Evolutionary conservation across 805 yeast genomes (phyloP).

Genomic region (Kazachstania psychrophila): DNA sequence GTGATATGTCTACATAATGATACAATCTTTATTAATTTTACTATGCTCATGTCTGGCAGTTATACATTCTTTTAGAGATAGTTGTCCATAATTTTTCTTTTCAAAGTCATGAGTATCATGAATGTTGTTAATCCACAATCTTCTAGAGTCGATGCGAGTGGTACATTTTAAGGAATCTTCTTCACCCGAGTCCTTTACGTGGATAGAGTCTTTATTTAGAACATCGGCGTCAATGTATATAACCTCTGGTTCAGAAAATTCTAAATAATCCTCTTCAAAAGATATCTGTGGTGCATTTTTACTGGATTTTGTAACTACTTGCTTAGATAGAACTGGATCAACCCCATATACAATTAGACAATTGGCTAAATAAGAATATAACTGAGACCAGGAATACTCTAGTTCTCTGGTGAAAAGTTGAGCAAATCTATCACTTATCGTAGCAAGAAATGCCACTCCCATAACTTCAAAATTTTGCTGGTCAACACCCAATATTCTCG

Average conservation of each 20-base stretch:
- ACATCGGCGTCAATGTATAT: background rate
- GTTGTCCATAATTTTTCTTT: no score
- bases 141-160: no score
- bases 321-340: conserved; percentile 26
- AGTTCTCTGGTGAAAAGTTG: conserved; percentile 45
- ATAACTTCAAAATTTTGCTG: conserved; percentile 56
- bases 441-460: conserved; percentile 64
- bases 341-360: conserved; percentile 45
- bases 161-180: no score
- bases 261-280: background rate
- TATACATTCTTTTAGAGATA: no score
- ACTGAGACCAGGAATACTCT: conserved; percentile 62
- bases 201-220: background rate
- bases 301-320: no score
- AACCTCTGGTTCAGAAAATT: background rate
- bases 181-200: background rate
- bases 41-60: no score
- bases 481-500: conserved; percentile 66
- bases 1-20: no score
- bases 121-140: no score
- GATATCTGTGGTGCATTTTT: background rate
- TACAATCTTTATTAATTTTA: no score
- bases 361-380: conserved; percentile 61
- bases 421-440: conserved; percentile 56
- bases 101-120: no score